Evolutionary conservation across 129 eudicot species (phyloP), one percentile per base, ranked within the genome.

Genomic region (Chrysanthemum lavandulifolium): DNA sequence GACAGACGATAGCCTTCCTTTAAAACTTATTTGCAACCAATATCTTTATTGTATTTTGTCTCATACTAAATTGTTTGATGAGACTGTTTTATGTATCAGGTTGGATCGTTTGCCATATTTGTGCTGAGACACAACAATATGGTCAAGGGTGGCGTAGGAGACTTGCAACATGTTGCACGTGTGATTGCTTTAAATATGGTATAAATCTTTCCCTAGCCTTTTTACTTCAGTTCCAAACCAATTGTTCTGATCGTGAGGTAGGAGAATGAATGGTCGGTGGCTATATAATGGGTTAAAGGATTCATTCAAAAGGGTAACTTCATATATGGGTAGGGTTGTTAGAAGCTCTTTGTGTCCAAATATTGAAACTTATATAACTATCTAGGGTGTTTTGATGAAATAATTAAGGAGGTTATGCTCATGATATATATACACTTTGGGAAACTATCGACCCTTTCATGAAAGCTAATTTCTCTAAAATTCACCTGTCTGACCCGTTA

Each of bases 101-200:
- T 87, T 67, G 98, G 98, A 76, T 84, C 97, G 1, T 82, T 82
- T 82, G 90, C 97, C 52, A 78, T 93, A 65, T 93, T 89, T 78
- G 81, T 76, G 59, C 71, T 85, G 82, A 87, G 98, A 85, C 98
- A 93, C 70, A 85, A 86, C 82, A 82, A 69, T 68, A 76, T 87
- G 72, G 82, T 84, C 77, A 82, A 75, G 75, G 88, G 85, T 40
- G 84, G 86, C 1, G 84, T 77, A 51, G 90, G 75, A 62, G 88
- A 84, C 77, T 78, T 93, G 71, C 79, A 84, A 45, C 87, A 87
- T 71, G 82, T 93, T 80, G 96, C 90, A 61, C 83, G 76, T 66
- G 87, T 89, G 59, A 85, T 93, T 53, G 76, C 73, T 50, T 40
- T 93, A 73, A 93, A 93, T 69, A 84, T 90, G 97, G 98, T 93